Conservation (phyloP, 441 rosid genomes). For the Iberis amara region DNA sequence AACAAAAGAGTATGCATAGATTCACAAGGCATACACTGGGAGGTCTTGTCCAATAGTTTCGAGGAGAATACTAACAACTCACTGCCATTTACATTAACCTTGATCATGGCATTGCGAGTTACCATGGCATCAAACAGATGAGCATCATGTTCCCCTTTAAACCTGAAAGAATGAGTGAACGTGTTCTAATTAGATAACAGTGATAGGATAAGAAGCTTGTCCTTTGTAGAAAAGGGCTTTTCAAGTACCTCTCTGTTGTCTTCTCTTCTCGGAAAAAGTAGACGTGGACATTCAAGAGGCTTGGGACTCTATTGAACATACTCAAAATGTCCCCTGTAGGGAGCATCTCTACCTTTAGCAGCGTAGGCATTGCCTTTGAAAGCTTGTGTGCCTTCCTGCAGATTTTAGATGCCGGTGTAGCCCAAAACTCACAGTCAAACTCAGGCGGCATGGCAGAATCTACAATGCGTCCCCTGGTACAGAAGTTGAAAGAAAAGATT, state of each 20-base stretch:
- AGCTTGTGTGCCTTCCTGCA: constrained; percentile 38
- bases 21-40: constrained; percentile 39
- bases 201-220: constrained; percentile 8
- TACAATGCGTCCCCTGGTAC: constrained; percentile 52
- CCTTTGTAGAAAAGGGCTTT: constrained; percentile 9
- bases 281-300: constrained; percentile 42
- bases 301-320: constrained; percentile 36
- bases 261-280: constrained; percentile 47
- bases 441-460: constrained; percentile 31
- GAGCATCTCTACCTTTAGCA: constrained; percentile 48
- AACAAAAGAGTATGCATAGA: constrained; percentile 2
- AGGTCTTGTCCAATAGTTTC: constrained; percentile 38
- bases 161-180: constrained; percentile 33
- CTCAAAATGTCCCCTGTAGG: constrained; percentile 30
- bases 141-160: constrained; percentile 26
- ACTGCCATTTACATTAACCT: constrained; percentile 39
- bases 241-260: constrained; percentile 41
- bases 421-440: constrained; percentile 45
- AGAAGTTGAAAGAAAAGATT: constrained; percentile 19
- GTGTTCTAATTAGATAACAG: not conserved
- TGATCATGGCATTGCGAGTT: constrained; percentile 34
- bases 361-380: constrained; percentile 38
- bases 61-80: constrained; percentile 62
- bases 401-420: constrained; percentile 41
- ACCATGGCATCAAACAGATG: constrained; percentile 39